Base-by-base conservation (phyloP, 352 stramenopile species). In the Elongisporangium prolatum region DNA sequence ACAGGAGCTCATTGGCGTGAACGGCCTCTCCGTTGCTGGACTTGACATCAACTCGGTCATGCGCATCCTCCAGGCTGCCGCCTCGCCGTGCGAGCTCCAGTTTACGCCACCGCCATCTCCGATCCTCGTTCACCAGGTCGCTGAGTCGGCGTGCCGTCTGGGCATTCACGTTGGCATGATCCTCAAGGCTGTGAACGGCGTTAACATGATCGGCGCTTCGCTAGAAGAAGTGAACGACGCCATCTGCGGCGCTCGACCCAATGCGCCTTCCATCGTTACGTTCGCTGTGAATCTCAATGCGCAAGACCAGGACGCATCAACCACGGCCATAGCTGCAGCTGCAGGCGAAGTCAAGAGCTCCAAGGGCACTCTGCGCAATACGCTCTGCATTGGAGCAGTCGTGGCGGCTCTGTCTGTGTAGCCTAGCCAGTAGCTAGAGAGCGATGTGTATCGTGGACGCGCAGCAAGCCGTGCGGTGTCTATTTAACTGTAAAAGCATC, bases 91-190 rank as follows among this genome's bases (percentile, higher is more conserved):
- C 21, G 59, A 72, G 14, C 69, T 87, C 17, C 64, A 73, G 37
- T 84, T 87, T 51, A 69, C 74, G 38, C 70, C 70, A 7, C 74
- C 74, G 9, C 68, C 72, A 40, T 75, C 74, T 16, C 74, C 72
- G 18, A 73, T 85, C 24, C 50, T 78, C 4, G 66, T 80, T 10
- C 64, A 74, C 1, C 65, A 77, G n/a, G 64, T 80, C 17, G 57
- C 61, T 7, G 53, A 59, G 0, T 52, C 59, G 18, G 70, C 69
- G 2, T 67, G 61, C 11, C 37, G 54, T 17, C 40, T 61, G 9
- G 74, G 77, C 17, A 55, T 87, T 14, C 54, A 57, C 2, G 60
- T 37, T 1, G 71, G 72, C 24, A 78, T 84, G 63, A 60, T 81
- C 25, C 65, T 87, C 10, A 60, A 69, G 18, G 63, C 72, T 0